phyloP scores from a whole-genome alignment of 2,329 filamentous ascomycete genomes.

The Aspergillus sojae region DNA sequence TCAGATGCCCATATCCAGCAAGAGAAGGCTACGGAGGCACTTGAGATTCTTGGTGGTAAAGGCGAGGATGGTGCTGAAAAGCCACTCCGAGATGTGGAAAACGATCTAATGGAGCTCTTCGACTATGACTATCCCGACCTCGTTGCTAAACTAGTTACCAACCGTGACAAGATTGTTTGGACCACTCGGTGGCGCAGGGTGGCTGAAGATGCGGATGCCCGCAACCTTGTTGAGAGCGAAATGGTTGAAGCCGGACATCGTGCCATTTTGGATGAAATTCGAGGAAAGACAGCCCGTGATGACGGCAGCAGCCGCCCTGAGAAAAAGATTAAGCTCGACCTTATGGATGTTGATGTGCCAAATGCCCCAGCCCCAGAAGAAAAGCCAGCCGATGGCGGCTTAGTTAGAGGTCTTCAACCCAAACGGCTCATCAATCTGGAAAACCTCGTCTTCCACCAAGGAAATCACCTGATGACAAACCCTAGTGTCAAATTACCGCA shows the following conservation, averaged over 20 bases:
- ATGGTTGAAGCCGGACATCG: slow-evolving; percentile 88
- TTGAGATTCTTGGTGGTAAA: slow-evolving; percentile 79
- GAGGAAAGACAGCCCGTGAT: slow-evolving; percentile 65
- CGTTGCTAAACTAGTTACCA: slow-evolving; percentile 86
- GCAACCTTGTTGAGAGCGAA: slow-evolving; percentile 78
- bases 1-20: slow-evolving; percentile 90
- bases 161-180: slow-evolving; percentile 94
- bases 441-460: slow-evolving; percentile 95
- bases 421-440: slow-evolving; percentile 89
- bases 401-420: slow-evolving; percentile 83
- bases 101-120: slow-evolving; percentile 97
- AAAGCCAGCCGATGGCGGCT: slow-evolving; percentile 63
- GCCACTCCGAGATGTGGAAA: slow-evolving; percentile 88
- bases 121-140: slow-evolving; percentile 96
- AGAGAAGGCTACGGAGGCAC: slow-evolving; percentile 83
- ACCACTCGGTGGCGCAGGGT: slow-evolving; percentile 83
- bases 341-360: slow-evolving; percentile 85
- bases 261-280: slow-evolving; percentile 84
- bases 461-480: slow-evolving; percentile 99
- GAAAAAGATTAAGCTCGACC: slow-evolving; percentile 79
- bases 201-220: slow-evolving; percentile 73
- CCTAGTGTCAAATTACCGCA: slow-evolving; percentile 91
- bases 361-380: slow-evolving; percentile 59
- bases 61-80: slow-evolving; percentile 77
- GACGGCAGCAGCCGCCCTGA: slow-evolving; percentile 63